phyloP scores from a whole-genome alignment of 768 basidiomycete species.

The Pulveroboletus frians region DNA sequence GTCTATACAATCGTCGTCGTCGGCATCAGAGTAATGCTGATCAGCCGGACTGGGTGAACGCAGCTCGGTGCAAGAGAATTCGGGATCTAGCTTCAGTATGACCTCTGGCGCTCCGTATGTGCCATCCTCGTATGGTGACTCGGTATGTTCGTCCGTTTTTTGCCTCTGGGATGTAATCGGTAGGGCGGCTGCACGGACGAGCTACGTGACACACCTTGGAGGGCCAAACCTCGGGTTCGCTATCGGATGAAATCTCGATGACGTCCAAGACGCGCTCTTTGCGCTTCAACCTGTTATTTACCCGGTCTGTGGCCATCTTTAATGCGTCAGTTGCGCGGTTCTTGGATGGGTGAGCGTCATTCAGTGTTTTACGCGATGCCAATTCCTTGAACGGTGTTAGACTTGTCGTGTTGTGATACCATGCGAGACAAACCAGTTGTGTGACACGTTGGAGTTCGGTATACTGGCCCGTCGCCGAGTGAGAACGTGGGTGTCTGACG shows the following conservation, averaged over 20 bases:
- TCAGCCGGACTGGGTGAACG: conserved; percentile 2
- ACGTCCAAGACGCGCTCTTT: conserved; percentile 13
- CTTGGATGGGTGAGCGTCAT: conserved; percentile 13
- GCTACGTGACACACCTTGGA: conserved; percentile 15
- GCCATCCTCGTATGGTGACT: neutral
- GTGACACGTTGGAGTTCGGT: conserved; percentile 26
- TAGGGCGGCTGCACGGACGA: neutral
- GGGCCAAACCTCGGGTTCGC: conserved; percentile 20
- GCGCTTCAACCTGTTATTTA: conserved; percentile 20
- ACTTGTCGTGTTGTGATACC: neutral
- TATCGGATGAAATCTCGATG: conserved; percentile 29
- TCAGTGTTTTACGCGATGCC: conserved; percentile 8
- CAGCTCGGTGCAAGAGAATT: neutral
- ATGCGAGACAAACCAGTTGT: conserved; percentile 13
- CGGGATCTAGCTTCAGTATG: conserved; percentile 4
- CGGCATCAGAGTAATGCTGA: neutral
- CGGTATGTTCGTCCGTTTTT: conserved; percentile 5
- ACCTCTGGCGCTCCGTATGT: neutral
- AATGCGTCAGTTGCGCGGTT: conserved; percentile 19
- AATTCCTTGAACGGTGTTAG: conserved; percentile 25
- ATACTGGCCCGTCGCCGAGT: neutral
- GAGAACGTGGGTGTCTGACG: neutral
- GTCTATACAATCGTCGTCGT: conserved; percentile 23
- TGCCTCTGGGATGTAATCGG: conserved; percentile 16
- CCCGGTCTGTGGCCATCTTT: conserved; percentile 11